Evolutionary conservation across 331 rosid species (phyloP), one percentile per base, ranked within the genome.

Genomic region (Acacia pycnantha): DNA sequence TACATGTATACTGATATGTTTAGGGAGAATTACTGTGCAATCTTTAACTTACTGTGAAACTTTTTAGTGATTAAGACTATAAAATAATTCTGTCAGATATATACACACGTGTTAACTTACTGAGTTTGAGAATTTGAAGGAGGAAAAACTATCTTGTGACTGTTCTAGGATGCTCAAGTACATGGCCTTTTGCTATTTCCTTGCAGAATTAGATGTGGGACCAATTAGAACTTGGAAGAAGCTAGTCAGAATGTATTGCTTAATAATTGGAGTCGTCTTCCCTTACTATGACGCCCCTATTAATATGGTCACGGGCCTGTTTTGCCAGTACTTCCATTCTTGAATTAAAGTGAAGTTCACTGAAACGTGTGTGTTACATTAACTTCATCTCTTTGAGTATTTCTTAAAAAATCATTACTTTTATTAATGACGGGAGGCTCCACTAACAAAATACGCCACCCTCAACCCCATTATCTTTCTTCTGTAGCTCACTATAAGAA

Each of bases 301-400:
- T 85, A 82, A 44, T 40, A 44, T 40, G 50, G 65, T 86, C 90
- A 88, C 89, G 85, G 87, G 84, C 78, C 76, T 79, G 70, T 35
- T 81, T 64, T 29, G n/a, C 21, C 11, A 0, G 35, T 26, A 64
- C n/a, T 64, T 31, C 70, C 22, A 29, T 64, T 64, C 43, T 64
- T 64, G 70, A 29, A 64, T 64, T 31, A 29, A 31, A 16, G 44
- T 65, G 24, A 65, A 16, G 71, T 65, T 65, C 44, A 65, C 44
- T 2, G 43, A 64, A 29, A 31, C 5, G 1, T 7, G n/a, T 64
- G 43, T 8, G 29, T 10, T 9, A 24, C 18, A 22, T 59, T 11
- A 22, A 59, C 67, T 61, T 26, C 1, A 12, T 61, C 19, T 4
- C 33, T 58, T 1, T 62, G 11, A 12, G 68, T 24, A 22, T 58